Conservation (phyloP, 495 filamentous ascomycete genomes). For the Tuber umbilicatum region DNA sequence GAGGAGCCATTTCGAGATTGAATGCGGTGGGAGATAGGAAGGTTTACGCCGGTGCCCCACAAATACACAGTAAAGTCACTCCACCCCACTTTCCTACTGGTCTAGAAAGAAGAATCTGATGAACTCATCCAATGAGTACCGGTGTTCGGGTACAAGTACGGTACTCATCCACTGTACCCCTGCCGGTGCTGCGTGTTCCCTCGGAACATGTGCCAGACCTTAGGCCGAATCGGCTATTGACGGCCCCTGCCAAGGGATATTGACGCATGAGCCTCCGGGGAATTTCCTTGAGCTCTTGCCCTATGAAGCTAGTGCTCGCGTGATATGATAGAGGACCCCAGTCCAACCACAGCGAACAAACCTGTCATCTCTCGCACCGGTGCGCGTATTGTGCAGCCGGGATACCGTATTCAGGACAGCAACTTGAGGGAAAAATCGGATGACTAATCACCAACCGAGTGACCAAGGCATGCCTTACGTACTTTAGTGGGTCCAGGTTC, state of each 20-base stretch:
- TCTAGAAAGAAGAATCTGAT: neutral
- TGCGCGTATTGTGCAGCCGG: neutral
- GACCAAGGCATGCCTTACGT: neutral
- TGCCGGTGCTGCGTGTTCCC: neutral
- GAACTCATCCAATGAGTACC: no score
- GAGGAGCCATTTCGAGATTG: neutral
- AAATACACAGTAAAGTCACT: neutral
- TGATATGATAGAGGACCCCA: neutral
- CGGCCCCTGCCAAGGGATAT: neutral
- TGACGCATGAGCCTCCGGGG: neutral
- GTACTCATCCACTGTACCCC: neutral
- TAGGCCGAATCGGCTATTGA: neutral
- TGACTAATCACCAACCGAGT: neutral
- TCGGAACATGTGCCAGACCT: neutral
- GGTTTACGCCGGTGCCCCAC: neutral
- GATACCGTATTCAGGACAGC: neutral
- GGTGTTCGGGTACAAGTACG: no score
- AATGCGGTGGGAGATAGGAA: neutral
- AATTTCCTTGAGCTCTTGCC: neutral
- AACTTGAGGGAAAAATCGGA: neutral
- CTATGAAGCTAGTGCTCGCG: neutral
- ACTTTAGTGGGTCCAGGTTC: neutral
- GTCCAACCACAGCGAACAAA: neutral
- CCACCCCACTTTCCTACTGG: neutral
- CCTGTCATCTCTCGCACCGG: neutral